Conservation (phyloP, 2,329 filamentous ascomycete genomes). For the Leptosphaerulina australis region DNA sequence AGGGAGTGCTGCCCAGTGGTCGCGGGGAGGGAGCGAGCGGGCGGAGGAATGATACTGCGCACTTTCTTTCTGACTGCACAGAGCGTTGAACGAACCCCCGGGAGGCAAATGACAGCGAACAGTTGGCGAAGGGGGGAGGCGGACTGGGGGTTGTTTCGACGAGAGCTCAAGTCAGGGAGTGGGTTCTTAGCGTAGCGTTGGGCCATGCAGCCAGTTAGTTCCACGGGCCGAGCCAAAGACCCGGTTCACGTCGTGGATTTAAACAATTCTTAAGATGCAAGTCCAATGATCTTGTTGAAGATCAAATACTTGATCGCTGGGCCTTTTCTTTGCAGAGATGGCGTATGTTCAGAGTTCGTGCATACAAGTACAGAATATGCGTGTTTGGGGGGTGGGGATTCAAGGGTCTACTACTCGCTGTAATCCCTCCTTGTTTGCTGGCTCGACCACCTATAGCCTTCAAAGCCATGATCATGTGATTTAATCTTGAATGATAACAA, state of each 20-base stretch:
- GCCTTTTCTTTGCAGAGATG: background rate
- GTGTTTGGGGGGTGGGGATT: slow-evolving; percentile 6
- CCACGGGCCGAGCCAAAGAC: slow-evolving; percentile 18
- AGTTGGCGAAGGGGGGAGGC: slow-evolving; percentile 23
- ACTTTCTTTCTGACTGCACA: slow-evolving; percentile 25
- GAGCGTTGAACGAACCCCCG: slow-evolving; percentile 19
- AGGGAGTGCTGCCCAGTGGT: slow-evolving; percentile 18
- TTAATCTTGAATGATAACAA: background rate
- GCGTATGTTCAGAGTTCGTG: slow-evolving; percentile 1
- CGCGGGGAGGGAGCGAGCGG: slow-evolving; percentile 18
- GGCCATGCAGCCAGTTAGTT: slow-evolving; percentile 18
- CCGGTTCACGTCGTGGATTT: slow-evolving; percentile 7
- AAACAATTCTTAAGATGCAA: background rate
- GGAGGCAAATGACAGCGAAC: slow-evolving; percentile 22
- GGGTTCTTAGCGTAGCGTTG: slow-evolving; percentile 14
- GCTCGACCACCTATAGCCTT: background rate
- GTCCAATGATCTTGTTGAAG: background rate
- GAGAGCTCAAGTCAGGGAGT: slow-evolving; percentile 39
- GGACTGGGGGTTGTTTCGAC: slow-evolving; percentile 24
- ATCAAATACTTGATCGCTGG: slow-evolving; percentile 1
- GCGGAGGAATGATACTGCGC: slow-evolving; percentile 18
- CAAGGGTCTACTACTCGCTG: slow-evolving; percentile 8
- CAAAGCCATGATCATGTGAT: background rate
- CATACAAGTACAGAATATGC: slow-evolving; percentile 11
- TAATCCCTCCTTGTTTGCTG: slow-evolving; percentile 5